phyloP scores from a whole-genome alignment of 2,329 filamentous ascomycete genomes.

The Clarireedia hainanense region DNA sequence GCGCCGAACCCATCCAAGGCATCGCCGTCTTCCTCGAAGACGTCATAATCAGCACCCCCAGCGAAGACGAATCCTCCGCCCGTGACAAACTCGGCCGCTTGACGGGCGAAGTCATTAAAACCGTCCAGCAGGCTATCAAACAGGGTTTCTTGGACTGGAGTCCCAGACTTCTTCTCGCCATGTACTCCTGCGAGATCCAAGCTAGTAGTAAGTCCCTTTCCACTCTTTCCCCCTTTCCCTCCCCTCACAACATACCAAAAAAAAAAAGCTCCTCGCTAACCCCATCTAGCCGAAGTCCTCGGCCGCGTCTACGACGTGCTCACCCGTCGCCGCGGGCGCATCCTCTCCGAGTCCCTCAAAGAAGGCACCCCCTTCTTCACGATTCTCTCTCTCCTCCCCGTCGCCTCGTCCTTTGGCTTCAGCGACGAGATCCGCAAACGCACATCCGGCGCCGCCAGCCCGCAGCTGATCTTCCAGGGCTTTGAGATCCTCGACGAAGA shows the following conservation, averaged over 20 bases:
- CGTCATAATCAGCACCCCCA: slow-evolving; percentile 51
- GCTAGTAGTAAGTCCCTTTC: slow-evolving; percentile 62
- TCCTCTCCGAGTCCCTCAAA: slow-evolving; percentile 85
- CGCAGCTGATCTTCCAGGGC: slow-evolving; percentile 87
- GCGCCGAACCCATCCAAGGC: slow-evolving; percentile 87
- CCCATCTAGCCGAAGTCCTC: slow-evolving; percentile 67
- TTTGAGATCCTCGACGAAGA: slow-evolving; percentile 93
- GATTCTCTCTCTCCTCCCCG: slow-evolving; percentile 78
- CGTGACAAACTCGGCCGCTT: slow-evolving; percentile 67
- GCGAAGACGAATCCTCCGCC: slow-evolving; percentile 45
- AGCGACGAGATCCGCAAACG: slow-evolving; percentile 93
- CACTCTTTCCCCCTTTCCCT: background rate
- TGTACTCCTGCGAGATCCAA: slow-evolving; percentile 98
- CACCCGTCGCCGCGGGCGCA: slow-evolving; percentile 83
- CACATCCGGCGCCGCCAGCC: slow-evolving; percentile 81
- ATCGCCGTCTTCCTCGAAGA: slow-evolving; percentile 87
- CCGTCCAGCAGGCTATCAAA: slow-evolving; percentile 74
- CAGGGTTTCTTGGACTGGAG: slow-evolving; percentile 92
- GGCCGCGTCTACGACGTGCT: slow-evolving; percentile 96
- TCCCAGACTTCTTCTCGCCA: slow-evolving; percentile 86
- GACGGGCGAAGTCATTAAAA: slow-evolving; percentile 89
- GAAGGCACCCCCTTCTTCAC: slow-evolving; percentile 96
- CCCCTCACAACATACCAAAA: slow-evolving; percentile 12
- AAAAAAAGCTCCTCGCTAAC: background rate
- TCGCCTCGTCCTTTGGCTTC: slow-evolving; percentile 94